Percentiles rank a stretch among this genome's conserved stretches.
Evolutionary conservation across 2,329 filamentous ascomycete genomes (phyloP).

Genomic region (Spiromastix sp.): DNA sequence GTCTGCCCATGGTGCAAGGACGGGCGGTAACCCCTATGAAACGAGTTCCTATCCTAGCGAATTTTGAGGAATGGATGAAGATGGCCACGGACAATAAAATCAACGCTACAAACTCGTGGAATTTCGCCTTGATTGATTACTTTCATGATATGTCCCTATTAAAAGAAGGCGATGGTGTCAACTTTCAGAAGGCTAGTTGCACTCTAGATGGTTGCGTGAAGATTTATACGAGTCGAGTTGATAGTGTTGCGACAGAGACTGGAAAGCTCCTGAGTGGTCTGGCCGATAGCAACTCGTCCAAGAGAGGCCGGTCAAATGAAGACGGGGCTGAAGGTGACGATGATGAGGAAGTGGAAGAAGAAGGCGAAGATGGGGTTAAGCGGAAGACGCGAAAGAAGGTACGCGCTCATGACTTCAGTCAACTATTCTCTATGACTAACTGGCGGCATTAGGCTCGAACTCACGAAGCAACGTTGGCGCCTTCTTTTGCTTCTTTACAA

Average conservation of each 20-base stretch:
- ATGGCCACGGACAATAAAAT: conserved; percentile 99
- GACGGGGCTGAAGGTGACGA: conserved; percentile 55
- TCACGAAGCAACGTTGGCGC: conserved; percentile 85
- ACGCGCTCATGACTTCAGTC: conserved; percentile 6
- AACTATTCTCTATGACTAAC: no score
- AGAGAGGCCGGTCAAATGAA: conserved; percentile 51
- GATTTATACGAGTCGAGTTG: conserved; percentile 96
- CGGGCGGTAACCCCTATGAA: conserved; percentile 88
- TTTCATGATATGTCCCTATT: conserved; percentile 98
- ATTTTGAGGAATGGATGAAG: conserved; percentile 99
- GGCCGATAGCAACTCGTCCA: conserved; percentile 64
- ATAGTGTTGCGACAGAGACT: conserved; percentile 95
- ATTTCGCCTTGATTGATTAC: conserved; percentile 99
- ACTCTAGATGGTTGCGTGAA: conserved; percentile 97
- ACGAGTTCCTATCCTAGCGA: conserved; percentile 86
- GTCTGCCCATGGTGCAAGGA: conserved; percentile 51
- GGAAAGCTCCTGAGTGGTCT: conserved; percentile 88
- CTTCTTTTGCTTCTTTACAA: conserved; percentile 77
- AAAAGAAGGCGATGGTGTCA: conserved; percentile 92
- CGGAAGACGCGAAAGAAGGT: conserved; percentile 63
- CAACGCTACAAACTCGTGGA: conserved; percentile 97
- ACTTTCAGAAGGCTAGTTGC: conserved; percentile 97
- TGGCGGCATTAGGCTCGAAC: conserved; percentile 54
- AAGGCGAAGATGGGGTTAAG: conserved; percentile 34
- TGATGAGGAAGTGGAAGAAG: conserved; percentile 45